Evolutionary conservation across 805 yeast species (phyloP).

Genomic region (Ogataea glucozyma): DNA sequence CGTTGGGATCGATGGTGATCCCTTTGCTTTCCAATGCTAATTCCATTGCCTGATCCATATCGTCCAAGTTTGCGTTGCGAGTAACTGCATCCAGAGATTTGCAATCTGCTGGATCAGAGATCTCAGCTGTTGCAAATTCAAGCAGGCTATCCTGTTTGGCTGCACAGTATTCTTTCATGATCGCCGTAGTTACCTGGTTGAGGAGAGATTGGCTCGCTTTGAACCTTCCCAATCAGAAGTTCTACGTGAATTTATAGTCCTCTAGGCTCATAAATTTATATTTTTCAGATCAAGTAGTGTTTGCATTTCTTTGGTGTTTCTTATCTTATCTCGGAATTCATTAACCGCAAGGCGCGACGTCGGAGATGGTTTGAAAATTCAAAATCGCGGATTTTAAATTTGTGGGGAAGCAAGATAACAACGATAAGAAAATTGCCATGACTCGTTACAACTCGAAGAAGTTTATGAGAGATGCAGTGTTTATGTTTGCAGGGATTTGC

Average conservation of each 20-base stretch:
- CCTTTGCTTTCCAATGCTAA: conserved; percentile 1
- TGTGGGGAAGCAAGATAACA: neutral
- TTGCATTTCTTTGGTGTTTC: neutral
- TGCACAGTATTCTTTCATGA: no score
- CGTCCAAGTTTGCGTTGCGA: neutral
- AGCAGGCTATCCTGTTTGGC: no score
- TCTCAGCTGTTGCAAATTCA: neutral
- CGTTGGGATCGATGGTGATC: neutral
- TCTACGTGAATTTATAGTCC: neutral
- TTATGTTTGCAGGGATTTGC: no score
- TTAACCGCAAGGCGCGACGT: no score
- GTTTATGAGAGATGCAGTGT: no score
- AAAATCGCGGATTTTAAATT: neutral
- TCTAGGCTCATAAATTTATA: neutral
- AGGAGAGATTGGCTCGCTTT: no score
- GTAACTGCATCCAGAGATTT: neutral
- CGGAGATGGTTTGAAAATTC: no score
- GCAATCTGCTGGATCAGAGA: neutral
- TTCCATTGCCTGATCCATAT: conserved; percentile 1
- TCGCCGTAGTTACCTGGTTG: no score
- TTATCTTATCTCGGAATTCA: neutral
- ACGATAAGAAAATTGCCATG: no score
- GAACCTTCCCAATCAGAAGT: neutral
- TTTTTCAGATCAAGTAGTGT: neutral
- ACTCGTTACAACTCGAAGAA: no score